phyloP scores from a whole-genome alignment of 768 basidiomycete species.

The Trametes cubensis region DNA sequence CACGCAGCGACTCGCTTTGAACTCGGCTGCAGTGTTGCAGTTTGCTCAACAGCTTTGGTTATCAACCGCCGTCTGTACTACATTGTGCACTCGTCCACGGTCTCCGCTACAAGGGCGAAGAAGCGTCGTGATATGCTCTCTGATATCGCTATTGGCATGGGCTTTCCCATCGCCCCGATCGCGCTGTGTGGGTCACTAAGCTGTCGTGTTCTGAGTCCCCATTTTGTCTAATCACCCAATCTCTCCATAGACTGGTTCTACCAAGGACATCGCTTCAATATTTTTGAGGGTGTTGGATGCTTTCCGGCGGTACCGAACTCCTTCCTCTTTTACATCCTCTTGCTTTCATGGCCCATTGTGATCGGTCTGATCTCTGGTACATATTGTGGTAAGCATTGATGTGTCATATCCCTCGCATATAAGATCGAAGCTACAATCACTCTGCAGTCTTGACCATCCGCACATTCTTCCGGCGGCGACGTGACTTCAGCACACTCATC shows the following conservation, averaged over 20 bases:
- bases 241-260: constrained; percentile 49
- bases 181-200: constrained; percentile 30
- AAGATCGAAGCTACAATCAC: not conserved
- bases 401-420: not conserved
- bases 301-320: constrained; percentile 45
- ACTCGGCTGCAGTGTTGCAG: constrained; percentile 38
- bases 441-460: constrained; percentile 31
- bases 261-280: constrained; percentile 65
- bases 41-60: constrained; percentile 45
- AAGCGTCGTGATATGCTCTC: constrained; percentile 35
- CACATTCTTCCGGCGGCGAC: constrained; percentile 32
- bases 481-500: constrained; percentile 33
- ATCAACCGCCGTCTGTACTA: constrained; percentile 53
- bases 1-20: constrained; percentile 43
- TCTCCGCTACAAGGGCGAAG: constrained; percentile 34
- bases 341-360: constrained; percentile 32
- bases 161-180: constrained; percentile 36
- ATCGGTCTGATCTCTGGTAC: constrained; percentile 31
- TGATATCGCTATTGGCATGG: constrained; percentile 38
- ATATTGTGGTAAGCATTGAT: constrained; percentile 38
- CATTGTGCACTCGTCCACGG: constrained; percentile 40
- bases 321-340: constrained; percentile 36
- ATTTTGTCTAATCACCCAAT: not conserved
- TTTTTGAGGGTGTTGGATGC: constrained; percentile 61
- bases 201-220: not conserved